Evolutionary conservation across 2,329 filamentous ascomycete genomes (phyloP), one percentile per base, ranked within the genome.

Genomic region (Trichoderma citrinoviride): DNA sequence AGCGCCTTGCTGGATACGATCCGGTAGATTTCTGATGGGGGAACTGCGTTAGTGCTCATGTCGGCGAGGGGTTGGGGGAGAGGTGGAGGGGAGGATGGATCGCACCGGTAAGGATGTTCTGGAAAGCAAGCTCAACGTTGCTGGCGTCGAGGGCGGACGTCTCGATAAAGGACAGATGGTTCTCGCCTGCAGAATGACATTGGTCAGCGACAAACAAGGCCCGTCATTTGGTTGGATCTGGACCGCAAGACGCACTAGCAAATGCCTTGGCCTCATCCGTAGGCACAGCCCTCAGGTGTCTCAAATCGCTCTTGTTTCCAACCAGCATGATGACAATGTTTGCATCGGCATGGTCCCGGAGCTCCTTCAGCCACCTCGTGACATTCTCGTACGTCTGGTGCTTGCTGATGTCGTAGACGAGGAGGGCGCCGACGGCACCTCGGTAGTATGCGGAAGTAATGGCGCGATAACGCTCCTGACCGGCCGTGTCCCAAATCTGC

Each of bases 291-390:
- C 95, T 88, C 76, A 99, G 85, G 82, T 99, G 95, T 80, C 93
- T 91, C 90, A 98, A 90, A 96, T 99, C 95, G 80, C 93, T 98
- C 90, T 99, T 99, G 88, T 99, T 99, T 79, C 95, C 95, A 64
- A 98, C 95, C 74, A 99, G 84, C 95, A 99, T 99, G 78, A 99
- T 99, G 74, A 99, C 93, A 74, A 98, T 97, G 83, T 98, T 98
- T 74, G 93, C 93, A 78, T 99, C 95, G 73, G 95, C 95, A 80
- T 99, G 93, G 77, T 97, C 95, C 74, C 95, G 89, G 76, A 99
- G 85, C 85, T 99, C 95, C 84, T 98, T 99, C 83, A 99, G 83
- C 95, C 95, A 99, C 81, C 96, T 87, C 71, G 93, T 97, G 75
- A 99, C 95, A 78, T 98, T 98, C 82, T 98, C 94, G 80, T 97